A percentile compares a stretch with the other conserved stretches of the same genome.
phyloP scores from a whole-genome alignment of 352 stramenopile genomes.

The Phytophthora fragariae region DNA sequence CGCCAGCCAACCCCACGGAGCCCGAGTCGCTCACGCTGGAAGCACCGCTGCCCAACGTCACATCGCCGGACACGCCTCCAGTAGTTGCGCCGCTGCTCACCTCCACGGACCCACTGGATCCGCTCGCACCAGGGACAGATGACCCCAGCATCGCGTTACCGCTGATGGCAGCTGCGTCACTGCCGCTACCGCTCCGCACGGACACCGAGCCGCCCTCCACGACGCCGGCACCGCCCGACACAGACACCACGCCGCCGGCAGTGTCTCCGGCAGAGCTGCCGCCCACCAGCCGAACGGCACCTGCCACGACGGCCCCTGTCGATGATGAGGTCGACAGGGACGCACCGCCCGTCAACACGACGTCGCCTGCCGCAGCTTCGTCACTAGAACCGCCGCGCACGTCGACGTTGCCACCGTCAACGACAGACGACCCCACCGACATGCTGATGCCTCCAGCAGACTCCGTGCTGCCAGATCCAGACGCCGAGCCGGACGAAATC shows the following conservation, averaged over 20 bases:
- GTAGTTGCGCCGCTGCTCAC: conserved; percentile 18
- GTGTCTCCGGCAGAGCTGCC: too few species aligned
- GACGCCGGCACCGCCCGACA: too few species aligned
- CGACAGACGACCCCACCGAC: conserved; percentile 23
- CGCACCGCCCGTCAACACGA: conserved; percentile 25
- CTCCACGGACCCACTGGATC: not conserved
- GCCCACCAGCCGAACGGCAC: too few species aligned
- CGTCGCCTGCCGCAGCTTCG: conserved; percentile 14
- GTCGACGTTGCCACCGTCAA: conserved; percentile 22
- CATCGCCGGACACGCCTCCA: conserved; percentile 24
- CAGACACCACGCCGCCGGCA: too few species aligned
- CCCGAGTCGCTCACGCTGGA: conserved; percentile 19
- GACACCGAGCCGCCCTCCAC: too few species aligned
- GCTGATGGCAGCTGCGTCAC: too few species aligned
- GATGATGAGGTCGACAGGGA: conserved; percentile 5
- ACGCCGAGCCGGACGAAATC: conserved; percentile 28
- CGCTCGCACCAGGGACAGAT: not conserved
- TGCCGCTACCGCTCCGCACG: too few species aligned
- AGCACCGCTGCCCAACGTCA: conserved; percentile 28
- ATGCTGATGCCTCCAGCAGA: conserved; percentile 20
- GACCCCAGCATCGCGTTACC: not conserved
- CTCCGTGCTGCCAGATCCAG: not conserved
- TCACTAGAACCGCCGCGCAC: conserved; percentile 8
- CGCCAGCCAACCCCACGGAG: conserved; percentile 20
- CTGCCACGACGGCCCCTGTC: too few species aligned